Conservation (phyloP, 2,329 filamentous ascomycete genomes). For the Coniosporium tulheliwenetii region DNA sequence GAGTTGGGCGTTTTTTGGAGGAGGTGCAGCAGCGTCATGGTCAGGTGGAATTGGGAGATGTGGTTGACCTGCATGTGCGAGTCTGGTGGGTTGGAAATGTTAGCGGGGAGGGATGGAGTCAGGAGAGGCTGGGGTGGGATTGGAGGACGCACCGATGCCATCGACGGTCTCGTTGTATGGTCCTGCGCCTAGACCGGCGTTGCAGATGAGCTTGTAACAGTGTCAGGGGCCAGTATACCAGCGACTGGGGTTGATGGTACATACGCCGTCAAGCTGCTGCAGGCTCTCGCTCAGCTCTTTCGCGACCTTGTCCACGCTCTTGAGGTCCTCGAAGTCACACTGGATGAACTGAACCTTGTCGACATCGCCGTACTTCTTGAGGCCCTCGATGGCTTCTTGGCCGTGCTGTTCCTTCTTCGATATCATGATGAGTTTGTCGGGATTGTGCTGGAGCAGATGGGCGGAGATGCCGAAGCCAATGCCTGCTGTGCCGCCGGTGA, state of each 20-base stretch:
- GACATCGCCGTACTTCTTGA: constrained; percentile 28
- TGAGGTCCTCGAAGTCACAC: constrained; percentile 30
- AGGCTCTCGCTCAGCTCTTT: constrained; percentile 25
- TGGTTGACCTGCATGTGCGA: constrained; percentile 35
- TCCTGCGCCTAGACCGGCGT: constrained; percentile 34
- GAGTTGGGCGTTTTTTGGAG: constrained; percentile 28
- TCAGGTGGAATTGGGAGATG: constrained; percentile 33
- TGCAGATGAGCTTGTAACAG: constrained; percentile 23
- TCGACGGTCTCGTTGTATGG: constrained; percentile 33
- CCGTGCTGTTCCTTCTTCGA: constrained; percentile 34
- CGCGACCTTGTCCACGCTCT: constrained; percentile 29
- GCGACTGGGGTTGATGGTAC: no score
- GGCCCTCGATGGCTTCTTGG: constrained; percentile 25
- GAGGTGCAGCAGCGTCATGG: constrained; percentile 28
- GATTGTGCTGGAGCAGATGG: constrained; percentile 35
- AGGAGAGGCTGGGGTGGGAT: background rate
- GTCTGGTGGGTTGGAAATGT: constrained; percentile 12
- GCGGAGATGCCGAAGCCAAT: constrained; percentile 36
- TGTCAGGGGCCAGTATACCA: background rate
- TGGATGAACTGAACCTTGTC: constrained; percentile 28
- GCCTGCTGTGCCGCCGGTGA: constrained; percentile 33
- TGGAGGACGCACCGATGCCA: constrained; percentile 19
- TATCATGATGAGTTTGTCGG: constrained; percentile 30
- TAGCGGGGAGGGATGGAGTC: background rate
- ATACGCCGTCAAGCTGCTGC: constrained; percentile 24